These are phyloP conservation scores for Yarrowia porcina DNA, from an alignment of 805 yeast genomes.

Conservation along the genomic window DNA sequence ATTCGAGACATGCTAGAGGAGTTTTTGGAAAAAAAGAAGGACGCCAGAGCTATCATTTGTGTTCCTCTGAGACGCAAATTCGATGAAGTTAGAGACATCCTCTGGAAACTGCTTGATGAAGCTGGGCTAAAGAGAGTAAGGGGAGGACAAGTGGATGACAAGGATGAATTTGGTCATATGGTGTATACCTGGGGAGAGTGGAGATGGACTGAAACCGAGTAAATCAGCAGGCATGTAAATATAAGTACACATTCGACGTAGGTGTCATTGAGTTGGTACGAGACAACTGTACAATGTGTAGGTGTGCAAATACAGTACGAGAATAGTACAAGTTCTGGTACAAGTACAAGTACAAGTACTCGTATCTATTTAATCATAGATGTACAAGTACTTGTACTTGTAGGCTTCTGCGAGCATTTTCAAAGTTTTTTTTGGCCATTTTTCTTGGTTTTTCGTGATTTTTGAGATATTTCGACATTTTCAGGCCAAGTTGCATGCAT, in stretches of 20 bases:
- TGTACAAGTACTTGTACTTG: no score
- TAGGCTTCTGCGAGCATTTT: no score
- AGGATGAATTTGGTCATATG: slow-evolving; percentile 82
- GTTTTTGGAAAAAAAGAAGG: slow-evolving; percentile 42
- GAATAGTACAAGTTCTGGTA: no score
- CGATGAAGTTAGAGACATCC: slow-evolving; percentile 56
- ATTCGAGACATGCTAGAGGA: slow-evolving; percentile 56
- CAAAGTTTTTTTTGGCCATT: no score
- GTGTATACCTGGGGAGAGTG: slow-evolving; percentile 40
- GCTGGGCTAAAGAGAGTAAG: slow-evolving; percentile 38
- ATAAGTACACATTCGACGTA: slow-evolving; percentile 11
- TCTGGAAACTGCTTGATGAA: slow-evolving; percentile 55
- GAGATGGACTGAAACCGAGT: slow-evolving; percentile 1
- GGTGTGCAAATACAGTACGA: no score
- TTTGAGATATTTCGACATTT: no score
- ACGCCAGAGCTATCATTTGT: slow-evolving; percentile 59
- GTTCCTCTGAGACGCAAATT: slow-evolving; percentile 70
- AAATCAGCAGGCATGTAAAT: neutral
- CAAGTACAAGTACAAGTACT: no score
- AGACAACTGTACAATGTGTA: neutral
- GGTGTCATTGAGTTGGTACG: slow-evolving; percentile 8
- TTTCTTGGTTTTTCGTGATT: no score
- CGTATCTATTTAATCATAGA: no score
- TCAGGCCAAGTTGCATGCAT: no score
- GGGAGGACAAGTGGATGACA: slow-evolving; percentile 56